These are phyloP conservation scores for Phialophora macrospora DNA, from an alignment of 2,329 filamentous ascomycete species.

Conservation along the genomic window DNA sequence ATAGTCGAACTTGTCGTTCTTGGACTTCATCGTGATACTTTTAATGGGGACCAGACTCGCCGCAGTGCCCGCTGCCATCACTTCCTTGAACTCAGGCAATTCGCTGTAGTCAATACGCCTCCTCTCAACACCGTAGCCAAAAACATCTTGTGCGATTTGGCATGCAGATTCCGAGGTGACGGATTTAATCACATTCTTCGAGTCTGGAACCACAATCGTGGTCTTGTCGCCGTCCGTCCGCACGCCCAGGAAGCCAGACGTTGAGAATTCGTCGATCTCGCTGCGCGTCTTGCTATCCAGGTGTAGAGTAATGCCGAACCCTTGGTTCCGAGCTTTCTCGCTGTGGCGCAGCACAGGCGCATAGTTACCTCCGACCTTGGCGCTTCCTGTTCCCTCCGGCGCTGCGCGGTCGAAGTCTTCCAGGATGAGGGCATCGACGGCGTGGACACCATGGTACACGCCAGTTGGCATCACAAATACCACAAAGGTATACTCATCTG, in stretches of 20 bases:
- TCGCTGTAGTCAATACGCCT: slow-evolving; percentile 67
- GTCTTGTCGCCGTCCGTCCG: slow-evolving; percentile 58
- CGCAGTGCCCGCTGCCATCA: slow-evolving; percentile 90
- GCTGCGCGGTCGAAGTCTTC: slow-evolving; percentile 93
- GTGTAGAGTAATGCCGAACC: slow-evolving; percentile 93
- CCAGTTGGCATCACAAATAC: slow-evolving; percentile 92
- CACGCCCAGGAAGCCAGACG: slow-evolving; percentile 88
- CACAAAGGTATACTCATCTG: slow-evolving; percentile 88
- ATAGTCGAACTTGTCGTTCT: slow-evolving; percentile 62
- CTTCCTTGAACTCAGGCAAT: slow-evolving; percentile 69
- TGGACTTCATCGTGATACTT: slow-evolving; percentile 76
- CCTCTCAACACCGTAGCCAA: slow-evolving; percentile 84
- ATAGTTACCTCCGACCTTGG: slow-evolving; percentile 97
- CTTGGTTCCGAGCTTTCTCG: slow-evolving; percentile 75
- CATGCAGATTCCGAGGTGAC: slow-evolving; percentile 81
- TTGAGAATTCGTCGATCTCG: slow-evolving; percentile 95
- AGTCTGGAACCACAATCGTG: slow-evolving; percentile 85
- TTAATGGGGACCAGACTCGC: slow-evolving; percentile 90
- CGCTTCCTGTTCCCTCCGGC: slow-evolving; percentile 85
- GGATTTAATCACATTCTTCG: slow-evolving; percentile 82
- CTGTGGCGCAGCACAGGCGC: slow-evolving; percentile 88
- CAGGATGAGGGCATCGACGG: slow-evolving; percentile 84
- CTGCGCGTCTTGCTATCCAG: slow-evolving; percentile 82
- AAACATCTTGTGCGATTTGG: slow-evolving; percentile 70
- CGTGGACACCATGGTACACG: slow-evolving; percentile 87